Evolutionary conservation across 225 moss, liverwort and hornwort species (phyloP), one percentile per base, ranked within the genome.

Genomic region (Pseudoscleropodium purum): DNA sequence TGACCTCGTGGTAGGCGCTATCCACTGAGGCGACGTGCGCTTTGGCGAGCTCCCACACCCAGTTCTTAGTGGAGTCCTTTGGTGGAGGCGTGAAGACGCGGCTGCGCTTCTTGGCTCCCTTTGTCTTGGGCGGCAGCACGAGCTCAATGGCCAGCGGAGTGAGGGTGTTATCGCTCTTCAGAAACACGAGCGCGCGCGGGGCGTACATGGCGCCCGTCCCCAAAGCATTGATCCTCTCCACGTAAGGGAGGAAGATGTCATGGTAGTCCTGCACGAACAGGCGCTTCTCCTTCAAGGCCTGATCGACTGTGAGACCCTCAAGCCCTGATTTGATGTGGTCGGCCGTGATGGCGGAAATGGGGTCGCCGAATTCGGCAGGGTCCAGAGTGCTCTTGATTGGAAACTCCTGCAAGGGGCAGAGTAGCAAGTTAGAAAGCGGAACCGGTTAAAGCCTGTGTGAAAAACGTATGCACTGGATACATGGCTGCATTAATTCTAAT

Each of bases 301-400:
- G 80, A 23, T 92, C 90, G 54, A 95, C 83, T 37, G 94, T 93
- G 25, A 94, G 89, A 72, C 95, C 96, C 51, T 95, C 96, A 30
- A 98, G 94, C 76, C 91, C 88, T 77, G 85, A 36, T 59, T 70
- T 75, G 70, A 98, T 91, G 88, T 95, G 91, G 45, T 95, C 81
- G 26, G 85, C 78, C n/a, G 90, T 94, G 75, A 98, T 94, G 37
- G 94, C 92, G 11, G 98, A 96, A 33, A 85, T 33, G 81, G 89
- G 92, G 10, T 95, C 92, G 70, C 98, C 98, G 77, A 95, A 98
- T 80, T 95, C 63, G 14, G 92, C 84, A 79, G 91, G 70, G 64
- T 97, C 95, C 63, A 98, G 85, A 62, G 91, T 88, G 90, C 98
- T 98, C 84, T 95, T 93, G 82, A 96, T 94, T 49, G 98, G 98